Evolutionary conservation across 2,329 filamentous ascomycete species (phyloP).

Genomic region (Pyrenophora teres): DNA sequence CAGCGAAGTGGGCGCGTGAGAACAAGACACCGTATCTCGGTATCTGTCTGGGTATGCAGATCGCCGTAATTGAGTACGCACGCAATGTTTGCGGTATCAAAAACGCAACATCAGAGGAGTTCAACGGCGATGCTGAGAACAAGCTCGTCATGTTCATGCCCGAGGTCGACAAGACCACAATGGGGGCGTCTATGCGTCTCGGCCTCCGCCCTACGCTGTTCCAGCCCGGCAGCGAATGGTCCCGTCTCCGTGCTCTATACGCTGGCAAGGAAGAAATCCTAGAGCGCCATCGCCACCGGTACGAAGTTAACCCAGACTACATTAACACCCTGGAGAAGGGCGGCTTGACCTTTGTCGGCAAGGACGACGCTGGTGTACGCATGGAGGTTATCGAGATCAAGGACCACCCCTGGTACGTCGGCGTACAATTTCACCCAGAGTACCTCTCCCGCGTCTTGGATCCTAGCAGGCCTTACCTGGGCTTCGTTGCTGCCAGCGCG

Average conservation of each 20-base stretch:
- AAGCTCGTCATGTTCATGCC: constrained; percentile 90
- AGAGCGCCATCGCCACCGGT: constrained; percentile 86
- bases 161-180: constrained; percentile 74
- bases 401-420: constrained; percentile 83
- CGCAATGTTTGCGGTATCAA: constrained; percentile 72
- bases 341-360: constrained; percentile 77
- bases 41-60: constrained; percentile 90
- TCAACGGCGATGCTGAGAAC: constrained; percentile 64
- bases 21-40: constrained; percentile 83
- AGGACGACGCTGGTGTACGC: constrained; percentile 75
- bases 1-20: constrained; percentile 83
- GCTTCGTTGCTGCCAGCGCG: constrained; percentile 79
- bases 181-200: constrained; percentile 87
- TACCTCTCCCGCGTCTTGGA: constrained; percentile 76
- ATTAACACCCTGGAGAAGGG: constrained; percentile 69
- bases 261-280: constrained; percentile 55
- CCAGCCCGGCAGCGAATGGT: constrained; percentile 77
- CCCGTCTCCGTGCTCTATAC: constrained; percentile 75
- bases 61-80: constrained; percentile 88
- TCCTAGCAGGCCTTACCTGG: constrained; percentile 77
- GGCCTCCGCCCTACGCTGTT: constrained; percentile 76
- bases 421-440: constrained; percentile 88
- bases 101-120: constrained; percentile 61
- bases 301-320: constrained; percentile 85
- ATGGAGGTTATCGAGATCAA: constrained; percentile 85